Conservation (phyloP, 2,329 filamentous ascomycete genomes). For the Claviceps arundinis region DNA sequence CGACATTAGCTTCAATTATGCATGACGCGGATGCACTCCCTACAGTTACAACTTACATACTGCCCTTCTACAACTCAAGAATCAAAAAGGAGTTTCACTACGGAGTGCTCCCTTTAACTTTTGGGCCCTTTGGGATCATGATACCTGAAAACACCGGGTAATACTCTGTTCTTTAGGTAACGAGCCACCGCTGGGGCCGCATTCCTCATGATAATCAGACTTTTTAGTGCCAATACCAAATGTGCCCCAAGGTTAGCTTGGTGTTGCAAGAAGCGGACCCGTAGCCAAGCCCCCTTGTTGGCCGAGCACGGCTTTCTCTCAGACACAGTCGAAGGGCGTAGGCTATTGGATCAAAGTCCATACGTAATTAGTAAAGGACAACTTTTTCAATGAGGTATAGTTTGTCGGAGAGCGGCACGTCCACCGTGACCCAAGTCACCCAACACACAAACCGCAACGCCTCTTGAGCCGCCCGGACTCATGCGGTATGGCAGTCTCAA, state of each 20-base stretch:
- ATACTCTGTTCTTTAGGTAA: neutral
- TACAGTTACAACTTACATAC: neutral
- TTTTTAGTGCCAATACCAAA: slow-evolving; percentile 1
- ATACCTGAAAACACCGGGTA: neutral
- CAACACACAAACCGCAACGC: slow-evolving; percentile 3
- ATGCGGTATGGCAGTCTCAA: neutral
- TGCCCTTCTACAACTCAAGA: neutral
- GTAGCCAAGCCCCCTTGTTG: slow-evolving; percentile 4
- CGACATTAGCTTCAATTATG: neutral
- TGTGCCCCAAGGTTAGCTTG: slow-evolving; percentile 3
- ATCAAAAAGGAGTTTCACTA: neutral
- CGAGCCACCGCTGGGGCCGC: slow-evolving; percentile 1
- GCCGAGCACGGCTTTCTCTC: slow-evolving; percentile 1
- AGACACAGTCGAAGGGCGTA: slow-evolving; percentile 2
- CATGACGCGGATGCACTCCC: neutral
- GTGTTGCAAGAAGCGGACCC: slow-evolving; percentile 4
- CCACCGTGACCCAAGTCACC: neutral
- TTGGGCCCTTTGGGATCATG: neutral
- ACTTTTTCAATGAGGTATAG: neutral
- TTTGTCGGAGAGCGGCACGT: slow-evolving; percentile 1
- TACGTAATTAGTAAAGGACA: neutral
- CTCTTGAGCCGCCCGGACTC: neutral
- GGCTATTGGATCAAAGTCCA: neutral
- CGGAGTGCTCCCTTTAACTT: neutral
- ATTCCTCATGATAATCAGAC: slow-evolving; percentile 3